phyloP scores from a whole-genome alignment of 2,329 filamentous ascomycete species.

The Pseudocercospora fuligena region DNA sequence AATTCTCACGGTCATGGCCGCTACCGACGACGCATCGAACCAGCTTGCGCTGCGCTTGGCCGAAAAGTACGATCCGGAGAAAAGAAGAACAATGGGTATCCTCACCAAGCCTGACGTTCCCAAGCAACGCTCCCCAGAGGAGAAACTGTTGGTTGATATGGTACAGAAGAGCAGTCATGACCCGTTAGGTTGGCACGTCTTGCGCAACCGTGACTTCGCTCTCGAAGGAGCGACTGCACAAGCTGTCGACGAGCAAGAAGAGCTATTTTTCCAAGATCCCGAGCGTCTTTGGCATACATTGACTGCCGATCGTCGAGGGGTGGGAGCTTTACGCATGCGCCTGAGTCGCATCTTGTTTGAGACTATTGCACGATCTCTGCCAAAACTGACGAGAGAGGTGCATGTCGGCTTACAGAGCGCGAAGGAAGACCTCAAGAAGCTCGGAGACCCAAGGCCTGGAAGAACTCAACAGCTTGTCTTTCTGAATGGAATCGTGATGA shows the following conservation, averaged over 20 bases:
- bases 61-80: slow-evolving; percentile 37
- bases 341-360: slow-evolving; percentile 6
- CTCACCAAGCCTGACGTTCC: slow-evolving; percentile 43
- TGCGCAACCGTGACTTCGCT: slow-evolving; percentile 13
- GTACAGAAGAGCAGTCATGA: not conserved
- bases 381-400: not conserved
- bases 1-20: slow-evolving; percentile 49
- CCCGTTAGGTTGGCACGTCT: slow-evolving; percentile 16
- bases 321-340: slow-evolving; percentile 1
- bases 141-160: not conserved
- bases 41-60: slow-evolving; percentile 50
- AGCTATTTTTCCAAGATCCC: not conserved
- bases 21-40: slow-evolving; percentile 49
- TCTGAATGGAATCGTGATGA: not conserved
- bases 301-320: not conserved
- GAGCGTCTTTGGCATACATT: not conserved
- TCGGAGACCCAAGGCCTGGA: not conserved
- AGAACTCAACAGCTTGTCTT: not conserved
- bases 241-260: not conserved
- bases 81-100: slow-evolving; percentile 40
- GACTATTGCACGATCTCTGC: not conserved
- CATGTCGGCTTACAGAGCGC: not conserved
- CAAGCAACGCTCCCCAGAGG: slow-evolving; percentile 22
- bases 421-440: not conserved
- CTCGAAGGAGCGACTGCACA: not conserved